Evolutionary conservation across 805 yeast species (phyloP).

Genomic region (Brettanomyces sp.): DNA sequence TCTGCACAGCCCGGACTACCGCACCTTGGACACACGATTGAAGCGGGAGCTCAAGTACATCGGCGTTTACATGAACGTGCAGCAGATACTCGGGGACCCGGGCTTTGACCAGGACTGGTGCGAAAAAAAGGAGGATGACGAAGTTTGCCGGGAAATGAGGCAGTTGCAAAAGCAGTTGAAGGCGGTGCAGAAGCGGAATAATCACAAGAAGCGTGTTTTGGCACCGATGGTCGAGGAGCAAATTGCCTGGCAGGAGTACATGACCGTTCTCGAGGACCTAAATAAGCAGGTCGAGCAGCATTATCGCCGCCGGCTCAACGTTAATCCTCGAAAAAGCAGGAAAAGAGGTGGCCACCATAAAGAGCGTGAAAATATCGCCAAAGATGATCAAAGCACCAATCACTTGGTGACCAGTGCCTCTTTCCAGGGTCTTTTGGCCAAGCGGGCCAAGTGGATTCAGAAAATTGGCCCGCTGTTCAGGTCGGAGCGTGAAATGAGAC

Average conservation of each 20-base stretch:
- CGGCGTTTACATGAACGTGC: conserved; percentile 73
- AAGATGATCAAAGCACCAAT: conserved; percentile 24
- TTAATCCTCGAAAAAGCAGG: conserved; percentile 53
- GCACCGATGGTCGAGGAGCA: conserved; percentile 76
- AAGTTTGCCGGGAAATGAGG: conserved; percentile 77
- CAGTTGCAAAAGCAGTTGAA: conserved; percentile 58
- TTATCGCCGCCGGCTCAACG: conserved; percentile 72
- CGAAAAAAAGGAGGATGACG: conserved; percentile 82
- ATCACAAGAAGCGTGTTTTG: conserved; percentile 53
- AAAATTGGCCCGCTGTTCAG: conserved; percentile 82
- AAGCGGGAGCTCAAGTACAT: conserved; percentile 82
- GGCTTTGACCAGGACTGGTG: conserved; percentile 59
- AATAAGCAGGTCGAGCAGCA: conserved; percentile 97
- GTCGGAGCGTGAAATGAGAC: conserved; percentile 58
- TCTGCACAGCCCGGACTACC: conserved; percentile 48
- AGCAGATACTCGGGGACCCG: conserved; percentile 28
- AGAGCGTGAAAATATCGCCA: conserved; percentile 12
- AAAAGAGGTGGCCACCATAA: conserved; percentile 30
- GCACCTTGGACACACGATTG: conserved; percentile 76
- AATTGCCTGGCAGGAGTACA: conserved; percentile 90
- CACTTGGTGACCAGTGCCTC: conserved; percentile 74
- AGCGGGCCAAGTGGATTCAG: conserved; percentile 79
- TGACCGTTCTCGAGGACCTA: conserved; percentile 81
- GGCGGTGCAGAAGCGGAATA: conserved; percentile 52
- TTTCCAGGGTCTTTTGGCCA: conserved; percentile 69